Percentiles rank a stretch among this genome's conserved stretches.
These are phyloP conservation scores for Heliamphora pulchella DNA, from an alignment of 179 eudicot genomes.

Conservation along the genomic window DNA sequence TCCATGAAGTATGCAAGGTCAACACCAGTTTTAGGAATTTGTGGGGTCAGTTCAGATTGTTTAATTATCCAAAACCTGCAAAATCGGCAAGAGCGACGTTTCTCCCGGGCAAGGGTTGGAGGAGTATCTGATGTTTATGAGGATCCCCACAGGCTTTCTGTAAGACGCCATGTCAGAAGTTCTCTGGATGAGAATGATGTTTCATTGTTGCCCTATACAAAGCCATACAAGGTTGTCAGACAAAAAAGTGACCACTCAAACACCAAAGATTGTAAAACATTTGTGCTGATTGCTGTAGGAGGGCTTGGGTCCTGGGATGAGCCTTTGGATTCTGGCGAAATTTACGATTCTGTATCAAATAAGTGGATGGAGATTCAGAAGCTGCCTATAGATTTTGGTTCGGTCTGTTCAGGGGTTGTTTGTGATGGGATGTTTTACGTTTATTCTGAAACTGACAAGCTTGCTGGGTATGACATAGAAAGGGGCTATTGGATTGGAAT, in stretches of 20 bases:
- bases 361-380: constrained; percentile 89
- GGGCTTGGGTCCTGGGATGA: constrained; percentile 94
- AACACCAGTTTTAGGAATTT: constrained; percentile 64
- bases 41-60: constrained; percentile 50
- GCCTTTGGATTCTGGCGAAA: constrained; percentile 75
- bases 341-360: constrained; percentile 68
- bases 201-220: constrained; percentile 32
- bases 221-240: constrained; percentile 45
- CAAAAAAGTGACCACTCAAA: constrained; percentile 45
- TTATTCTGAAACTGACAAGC: constrained; percentile 81
- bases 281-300: constrained; percentile 77
- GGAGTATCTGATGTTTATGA: constrained; percentile 87
- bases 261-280: constrained; percentile 44
- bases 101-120: constrained; percentile 56
- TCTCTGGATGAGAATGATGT: constrained; percentile 52
- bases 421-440: constrained; percentile 69
- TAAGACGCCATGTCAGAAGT: constrained; percentile 64
- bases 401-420: constrained; percentile 73
- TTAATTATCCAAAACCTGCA: constrained; percentile 45
- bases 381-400: constrained; percentile 76
- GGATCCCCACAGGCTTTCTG: constrained; percentile 93
- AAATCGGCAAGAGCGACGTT: constrained; percentile 62
- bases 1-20: constrained; percentile 91
- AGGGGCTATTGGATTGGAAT: constrained; percentile 76
- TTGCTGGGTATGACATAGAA: constrained; percentile 71